These are phyloP conservation scores for Cercospora sp. DNA, from an alignment of 2,329 filamentous ascomycete genomes.

Conservation along the genomic window DNA sequence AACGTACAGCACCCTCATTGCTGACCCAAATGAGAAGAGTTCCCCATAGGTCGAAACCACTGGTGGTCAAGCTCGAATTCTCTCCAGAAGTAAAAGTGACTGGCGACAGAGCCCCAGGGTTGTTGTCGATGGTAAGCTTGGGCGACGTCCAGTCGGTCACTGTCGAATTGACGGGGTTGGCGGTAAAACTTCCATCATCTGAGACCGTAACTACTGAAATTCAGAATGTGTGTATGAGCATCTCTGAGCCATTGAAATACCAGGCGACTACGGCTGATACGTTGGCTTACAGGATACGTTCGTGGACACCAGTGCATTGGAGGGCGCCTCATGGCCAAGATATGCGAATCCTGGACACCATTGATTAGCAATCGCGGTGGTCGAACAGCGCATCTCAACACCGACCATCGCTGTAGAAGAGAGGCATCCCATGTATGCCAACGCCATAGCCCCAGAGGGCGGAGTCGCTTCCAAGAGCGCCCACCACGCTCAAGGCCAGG, in stretches of 20 bases:
- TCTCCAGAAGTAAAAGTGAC: constrained; percentile 20
- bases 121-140: constrained; percentile 22
- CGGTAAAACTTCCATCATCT: constrained; percentile 14
- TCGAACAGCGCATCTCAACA: background rate
- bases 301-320: constrained; percentile 18
- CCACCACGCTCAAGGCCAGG: background rate
- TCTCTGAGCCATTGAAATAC: background rate
- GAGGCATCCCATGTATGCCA: constrained; percentile 24
- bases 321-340: constrained; percentile 18
- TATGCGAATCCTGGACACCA: constrained; percentile 18
- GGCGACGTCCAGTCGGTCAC: constrained; percentile 24
- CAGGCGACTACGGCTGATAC: background rate
- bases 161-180: constrained; percentile 16
- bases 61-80: constrained; percentile 22
- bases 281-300: constrained; percentile 26
- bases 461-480: background rate
- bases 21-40: constrained; percentile 23
- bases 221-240: constrained; percentile 20
- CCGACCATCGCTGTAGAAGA: constrained; percentile 26
- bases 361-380: constrained; percentile 1
- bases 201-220: constrained; percentile 20
- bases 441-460: constrained; percentile 25
- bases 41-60: constrained; percentile 25
- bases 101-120: constrained; percentile 17
- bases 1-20: constrained; percentile 13